Conservation (phyloP, 345 rosid species). For the Mallotus nudiflorus region DNA sequence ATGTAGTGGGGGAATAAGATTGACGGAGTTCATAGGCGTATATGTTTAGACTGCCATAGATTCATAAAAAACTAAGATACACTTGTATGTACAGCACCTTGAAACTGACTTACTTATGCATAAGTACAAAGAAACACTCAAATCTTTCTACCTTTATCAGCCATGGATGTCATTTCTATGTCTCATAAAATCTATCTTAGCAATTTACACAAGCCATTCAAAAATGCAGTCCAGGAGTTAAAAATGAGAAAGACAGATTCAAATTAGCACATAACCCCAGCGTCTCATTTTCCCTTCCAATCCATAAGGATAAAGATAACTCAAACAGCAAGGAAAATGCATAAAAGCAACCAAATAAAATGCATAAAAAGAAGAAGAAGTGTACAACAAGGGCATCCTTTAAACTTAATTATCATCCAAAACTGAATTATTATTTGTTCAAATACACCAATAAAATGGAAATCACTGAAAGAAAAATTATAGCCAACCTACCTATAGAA, state of each 20-base stretch:
- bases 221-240: not conserved
- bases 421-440: not conserved
- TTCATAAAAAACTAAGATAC: not conserved
- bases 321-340: not conserved
- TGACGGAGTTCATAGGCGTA: not conserved
- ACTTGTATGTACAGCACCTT: too few species aligned
- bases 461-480: not conserved
- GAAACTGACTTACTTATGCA: too few species aligned
- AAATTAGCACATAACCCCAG: not conserved
- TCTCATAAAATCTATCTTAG: too few species aligned
- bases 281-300: too few species aligned
- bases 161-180: too few species aligned
- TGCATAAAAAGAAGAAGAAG: too few species aligned
- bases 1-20: not conserved
- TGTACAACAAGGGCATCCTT: not conserved
- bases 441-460: not conserved
- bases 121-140: too few species aligned
- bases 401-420: not conserved
- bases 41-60: not conserved
- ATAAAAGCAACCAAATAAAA: not conserved
- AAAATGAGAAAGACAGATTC: not conserved
- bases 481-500: slow-evolving; percentile 26
- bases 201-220: too few species aligned
- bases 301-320: too few species aligned
- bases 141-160: too few species aligned